These are phyloP conservation scores for Fusarium hostae DNA, from an alignment of 2,329 filamentous ascomycete species.

Conservation along the genomic window DNA sequence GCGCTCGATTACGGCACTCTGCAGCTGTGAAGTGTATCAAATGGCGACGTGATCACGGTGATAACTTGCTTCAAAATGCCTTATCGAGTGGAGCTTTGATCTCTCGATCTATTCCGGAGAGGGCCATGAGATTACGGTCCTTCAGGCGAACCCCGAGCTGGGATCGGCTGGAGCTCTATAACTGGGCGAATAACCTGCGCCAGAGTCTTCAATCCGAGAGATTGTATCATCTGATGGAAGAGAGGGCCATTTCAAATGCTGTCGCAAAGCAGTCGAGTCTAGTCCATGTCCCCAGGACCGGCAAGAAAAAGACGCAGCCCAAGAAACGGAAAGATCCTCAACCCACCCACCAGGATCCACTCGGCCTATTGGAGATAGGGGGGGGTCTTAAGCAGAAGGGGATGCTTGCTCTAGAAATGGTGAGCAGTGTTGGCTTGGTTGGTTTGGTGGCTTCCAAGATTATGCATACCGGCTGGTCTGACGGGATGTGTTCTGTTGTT, in stretches of 20 bases:
- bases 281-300: constrained; percentile 19
- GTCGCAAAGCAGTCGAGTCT: constrained; percentile 33
- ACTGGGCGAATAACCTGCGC: constrained; percentile 52
- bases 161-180: constrained; percentile 49
- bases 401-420: constrained; percentile 75
- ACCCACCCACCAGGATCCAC: constrained; percentile 72
- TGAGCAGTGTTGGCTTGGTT: constrained; percentile 78
- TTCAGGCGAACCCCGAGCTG: constrained; percentile 39
- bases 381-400: constrained; percentile 73
- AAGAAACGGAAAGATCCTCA: constrained; percentile 14
- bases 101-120: constrained; percentile 29
- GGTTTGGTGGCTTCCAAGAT: constrained; percentile 77
- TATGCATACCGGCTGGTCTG: constrained; percentile 43
- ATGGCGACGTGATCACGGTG: constrained; percentile 65
- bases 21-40: constrained; percentile 83
- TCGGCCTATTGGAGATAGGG: constrained; percentile 78
- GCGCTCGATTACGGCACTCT: constrained; percentile 83
- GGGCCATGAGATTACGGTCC: constrained; percentile 30
- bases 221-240: constrained; percentile 37
- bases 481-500: constrained; percentile 33
- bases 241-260: constrained; percentile 22
- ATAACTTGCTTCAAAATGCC: constrained; percentile 31
- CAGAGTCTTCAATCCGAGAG: constrained; percentile 51
- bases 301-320: background rate
- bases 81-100: constrained; percentile 29